phyloP scores from a whole-genome alignment of 2,329 filamentous ascomycete species.

The Fusarium zealandicum region DNA sequence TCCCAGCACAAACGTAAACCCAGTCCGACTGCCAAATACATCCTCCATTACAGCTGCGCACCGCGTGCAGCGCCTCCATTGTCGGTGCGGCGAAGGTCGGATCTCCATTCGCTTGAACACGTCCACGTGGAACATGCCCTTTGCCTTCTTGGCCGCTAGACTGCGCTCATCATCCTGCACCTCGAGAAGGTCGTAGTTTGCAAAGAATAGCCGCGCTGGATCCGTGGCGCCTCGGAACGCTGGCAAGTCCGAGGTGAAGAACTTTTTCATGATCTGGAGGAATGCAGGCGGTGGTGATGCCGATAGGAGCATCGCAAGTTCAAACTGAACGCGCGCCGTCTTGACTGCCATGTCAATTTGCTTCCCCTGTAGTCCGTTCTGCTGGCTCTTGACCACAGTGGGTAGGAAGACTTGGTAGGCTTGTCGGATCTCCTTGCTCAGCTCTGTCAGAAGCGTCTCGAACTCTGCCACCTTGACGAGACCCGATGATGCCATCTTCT shows the following conservation, averaged over 20 bases:
- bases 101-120: conserved; percentile 68
- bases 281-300: conserved; percentile 56
- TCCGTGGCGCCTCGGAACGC: conserved; percentile 68
- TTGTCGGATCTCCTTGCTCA: conserved; percentile 59
- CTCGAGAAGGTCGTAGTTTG: conserved; percentile 74
- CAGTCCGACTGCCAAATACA: conserved; percentile 54
- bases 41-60: conserved; percentile 74
- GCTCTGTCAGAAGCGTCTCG: conserved; percentile 63
- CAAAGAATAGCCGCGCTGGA: conserved; percentile 73
- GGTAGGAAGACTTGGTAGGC: conserved; percentile 57
- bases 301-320: conserved; percentile 61
- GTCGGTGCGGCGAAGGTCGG: conserved; percentile 33
- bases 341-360: conserved; percentile 55
- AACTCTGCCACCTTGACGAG: conserved; percentile 68
- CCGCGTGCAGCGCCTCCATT: conserved; percentile 56
- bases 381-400: conserved; percentile 55
- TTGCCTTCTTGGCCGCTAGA: conserved; percentile 49
- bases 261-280: conserved; percentile 66
- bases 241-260: conserved; percentile 66
- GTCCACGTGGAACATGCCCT: conserved; percentile 54
- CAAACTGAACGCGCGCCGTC: conserved; percentile 56
- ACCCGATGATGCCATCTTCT: conserved; percentile 56
- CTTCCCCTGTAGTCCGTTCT: conserved; percentile 53
- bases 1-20: conserved; percentile 60
- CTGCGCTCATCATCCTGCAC: conserved; percentile 65